Evolutionary conservation across 31 red algal genomes (phyloP).

Genomic region (Porphyra umbilicalis): DNA sequence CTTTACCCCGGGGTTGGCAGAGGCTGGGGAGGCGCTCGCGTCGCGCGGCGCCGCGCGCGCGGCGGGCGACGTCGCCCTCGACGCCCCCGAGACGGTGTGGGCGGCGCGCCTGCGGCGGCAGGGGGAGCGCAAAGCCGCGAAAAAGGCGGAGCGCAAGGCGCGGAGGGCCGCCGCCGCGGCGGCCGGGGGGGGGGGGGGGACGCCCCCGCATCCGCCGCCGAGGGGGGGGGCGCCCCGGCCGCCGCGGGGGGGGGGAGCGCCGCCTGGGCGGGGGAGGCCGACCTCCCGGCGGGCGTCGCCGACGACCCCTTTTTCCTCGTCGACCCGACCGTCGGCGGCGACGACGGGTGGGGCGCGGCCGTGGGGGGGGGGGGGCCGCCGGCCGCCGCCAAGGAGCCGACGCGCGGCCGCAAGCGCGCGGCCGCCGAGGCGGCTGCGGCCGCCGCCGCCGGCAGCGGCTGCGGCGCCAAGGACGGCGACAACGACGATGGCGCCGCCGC

Average conservation of each 20-base stretch:
- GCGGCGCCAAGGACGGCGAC: not conserved
- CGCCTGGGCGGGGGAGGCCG: not conserved
- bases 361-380: not conserved
- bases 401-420: not conserved
- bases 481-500: not conserved
- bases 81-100: constrained; percentile 47
- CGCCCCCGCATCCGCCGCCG: not conserved
- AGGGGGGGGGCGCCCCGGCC: too few relatives aligned
- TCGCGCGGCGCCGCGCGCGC: constrained; percentile 17
- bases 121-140: constrained; percentile 58
- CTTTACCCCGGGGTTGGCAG: constrained; percentile 56
- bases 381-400: not conserved
- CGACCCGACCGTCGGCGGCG: not conserved
- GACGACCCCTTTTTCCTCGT: not conserved
- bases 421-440: not conserved
- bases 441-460: not conserved
- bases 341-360: not conserved
- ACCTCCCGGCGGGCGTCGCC: not conserved
- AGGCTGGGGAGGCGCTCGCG: constrained; percentile 55
- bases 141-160: constrained; percentile 1
- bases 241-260: not conserved
- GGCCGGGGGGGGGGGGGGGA: not conserved
- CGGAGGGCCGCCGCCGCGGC: not conserved
- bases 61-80: constrained; percentile 13
- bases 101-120: constrained; percentile 60